These are phyloP conservation scores for Diplodia intermedia DNA, from an alignment of 2,329 filamentous ascomycete genomes.

Conservation along the genomic window DNA sequence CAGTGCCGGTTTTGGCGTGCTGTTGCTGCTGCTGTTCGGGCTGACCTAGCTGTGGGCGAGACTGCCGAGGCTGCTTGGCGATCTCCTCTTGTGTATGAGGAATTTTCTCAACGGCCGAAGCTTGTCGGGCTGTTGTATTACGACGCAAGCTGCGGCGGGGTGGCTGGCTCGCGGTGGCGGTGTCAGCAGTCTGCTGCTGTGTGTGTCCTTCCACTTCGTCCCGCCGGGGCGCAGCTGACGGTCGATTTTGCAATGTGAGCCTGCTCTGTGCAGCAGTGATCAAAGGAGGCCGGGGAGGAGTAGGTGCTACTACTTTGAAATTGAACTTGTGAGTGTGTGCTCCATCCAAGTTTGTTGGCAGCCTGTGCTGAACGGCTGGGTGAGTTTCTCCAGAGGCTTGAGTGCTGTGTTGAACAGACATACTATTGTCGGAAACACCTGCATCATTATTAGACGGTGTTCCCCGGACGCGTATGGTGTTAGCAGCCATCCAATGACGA, in stretches of 20 bases:
- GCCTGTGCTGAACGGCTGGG: background rate
- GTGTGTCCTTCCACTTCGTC: background rate
- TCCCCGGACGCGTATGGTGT: conserved; percentile 35
- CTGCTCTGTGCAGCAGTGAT: background rate
- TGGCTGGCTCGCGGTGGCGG: background rate
- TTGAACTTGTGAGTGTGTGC: background rate
- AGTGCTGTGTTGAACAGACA: background rate
- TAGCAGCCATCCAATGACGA: conserved; percentile 39
- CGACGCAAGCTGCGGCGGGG: background rate
- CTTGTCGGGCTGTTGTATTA: background rate
- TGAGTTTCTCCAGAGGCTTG: background rate
- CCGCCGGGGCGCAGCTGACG: background rate
- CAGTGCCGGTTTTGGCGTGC: background rate
- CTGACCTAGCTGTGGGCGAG: background rate
- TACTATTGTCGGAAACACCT: background rate
- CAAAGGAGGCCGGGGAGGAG: background rate
- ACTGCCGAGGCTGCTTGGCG: background rate
- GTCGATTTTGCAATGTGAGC: background rate
- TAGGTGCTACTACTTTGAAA: background rate
- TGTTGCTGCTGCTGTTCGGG: background rate
- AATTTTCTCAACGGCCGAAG: background rate
- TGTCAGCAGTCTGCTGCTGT: background rate
- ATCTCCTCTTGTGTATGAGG: background rate
- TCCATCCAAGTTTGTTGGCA: no score
- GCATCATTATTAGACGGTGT: conserved; percentile 32